Evolutionary conservation across 208 protist genomes (phyloP), one percentile per base, ranked within the genome.

Genomic region (Endotrypanum monterogeii): DNA sequence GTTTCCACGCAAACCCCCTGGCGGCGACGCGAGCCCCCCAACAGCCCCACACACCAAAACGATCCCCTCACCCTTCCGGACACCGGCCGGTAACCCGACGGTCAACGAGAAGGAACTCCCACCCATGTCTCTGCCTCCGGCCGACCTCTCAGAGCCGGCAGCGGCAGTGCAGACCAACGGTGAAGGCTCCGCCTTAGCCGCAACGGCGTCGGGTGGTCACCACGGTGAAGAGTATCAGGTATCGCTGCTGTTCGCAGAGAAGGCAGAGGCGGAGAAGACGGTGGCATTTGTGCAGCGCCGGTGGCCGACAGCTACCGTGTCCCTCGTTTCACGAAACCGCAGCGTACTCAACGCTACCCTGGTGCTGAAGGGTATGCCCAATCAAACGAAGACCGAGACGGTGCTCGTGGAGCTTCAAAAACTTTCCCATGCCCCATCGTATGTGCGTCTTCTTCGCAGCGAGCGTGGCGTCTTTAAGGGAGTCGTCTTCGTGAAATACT

Each of bases 401-500:
- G 74, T 96, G 14, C 71, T 96, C 57, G 81, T 83, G 11, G 89
- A 88, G 71, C 68, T 96, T 44, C 71, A 90, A 61, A 82, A 73
- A 30, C 84, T 89, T 37, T 83, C 85, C 35, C 78, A 92, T 65
- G 76, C 78, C 28, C 88, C 88, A n/a, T 94, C 91, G 9, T 96
- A 96, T 72, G 88, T 94, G 67, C 89, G 91, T 6, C 80, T 96
- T 39, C 89, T 92, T 73, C 89, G 89, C 67, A 83, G 89, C 55
- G 91, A 96, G 32, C 85, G 89, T 23, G 91, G 91, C 7, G 85
- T 90, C n/a, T 96, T 90, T 80, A 94, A 93, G 61, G 87, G 87
- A 39, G 88, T 96, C 18, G 71, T 94, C 48, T 96, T 93, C 76
- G 76, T 91, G 46, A 96, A 94, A 80, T 96, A 94, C 81, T 89